phyloP scores from a whole-genome alignment of 83 land plant species.

The Diphasiastrum complanatum region DNA sequence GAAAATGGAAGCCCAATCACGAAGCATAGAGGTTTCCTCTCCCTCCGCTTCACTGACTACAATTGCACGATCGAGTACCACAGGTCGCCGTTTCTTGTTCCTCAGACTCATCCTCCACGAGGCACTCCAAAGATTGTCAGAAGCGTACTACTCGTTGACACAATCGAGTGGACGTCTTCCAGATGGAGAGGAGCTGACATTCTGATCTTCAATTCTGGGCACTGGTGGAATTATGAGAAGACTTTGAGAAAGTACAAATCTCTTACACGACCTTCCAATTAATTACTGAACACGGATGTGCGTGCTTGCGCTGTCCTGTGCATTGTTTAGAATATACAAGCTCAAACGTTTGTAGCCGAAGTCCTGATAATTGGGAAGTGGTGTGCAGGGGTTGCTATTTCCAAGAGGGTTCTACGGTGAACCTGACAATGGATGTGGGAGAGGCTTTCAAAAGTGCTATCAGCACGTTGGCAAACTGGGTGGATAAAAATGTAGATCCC shows the following conservation, averaged over 20 bases:
- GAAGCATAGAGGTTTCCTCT: constrained; percentile 43
- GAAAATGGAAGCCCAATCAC: constrained; percentile 54
- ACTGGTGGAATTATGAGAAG: constrained; percentile 70
- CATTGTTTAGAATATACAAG: too few relatives aligned
- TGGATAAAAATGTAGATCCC: constrained; percentile 57
- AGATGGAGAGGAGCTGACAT: constrained; percentile 64
- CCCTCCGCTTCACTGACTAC: constrained; percentile 45
- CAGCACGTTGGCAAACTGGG: constrained; percentile 77
- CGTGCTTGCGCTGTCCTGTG: too few relatives aligned
- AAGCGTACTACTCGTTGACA: constrained; percentile 42
- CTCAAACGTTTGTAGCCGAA: neutral
- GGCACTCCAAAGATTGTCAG: constrained; percentile 47
- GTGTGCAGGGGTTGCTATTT: constrained; percentile 24
- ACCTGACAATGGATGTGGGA: constrained; percentile 42
- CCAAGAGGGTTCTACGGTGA: constrained; percentile 32
- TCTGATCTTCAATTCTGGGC: constrained; percentile 70
- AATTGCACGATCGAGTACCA: constrained; percentile 55
- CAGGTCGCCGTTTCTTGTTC: constrained; percentile 66
- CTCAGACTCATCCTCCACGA: constrained; percentile 37
- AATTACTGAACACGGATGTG: too few relatives aligned
- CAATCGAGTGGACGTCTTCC: constrained; percentile 35
- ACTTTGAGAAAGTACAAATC: constrained; percentile 46
- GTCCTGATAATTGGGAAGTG: neutral
- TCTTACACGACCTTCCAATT: neutral
- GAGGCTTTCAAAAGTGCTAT: constrained; percentile 75